phyloP scores from a whole-genome alignment of 2,329 filamentous ascomycete species.

The Diaporthe ampelina region DNA sequence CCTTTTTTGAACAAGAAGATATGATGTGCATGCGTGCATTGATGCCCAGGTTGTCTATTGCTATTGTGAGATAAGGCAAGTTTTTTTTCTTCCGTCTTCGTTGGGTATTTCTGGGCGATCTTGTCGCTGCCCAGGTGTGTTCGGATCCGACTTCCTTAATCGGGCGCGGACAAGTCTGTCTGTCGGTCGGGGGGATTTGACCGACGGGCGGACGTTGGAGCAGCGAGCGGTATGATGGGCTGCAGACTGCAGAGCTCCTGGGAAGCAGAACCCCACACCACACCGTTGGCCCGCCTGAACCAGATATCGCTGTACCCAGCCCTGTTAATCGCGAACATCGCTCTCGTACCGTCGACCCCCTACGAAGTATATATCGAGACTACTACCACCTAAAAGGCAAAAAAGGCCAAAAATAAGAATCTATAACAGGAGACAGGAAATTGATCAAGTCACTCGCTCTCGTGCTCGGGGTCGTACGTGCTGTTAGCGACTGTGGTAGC shows the following conservation, averaged over 20 bases:
- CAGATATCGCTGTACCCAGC: not conserved
- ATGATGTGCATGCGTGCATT: not conserved
- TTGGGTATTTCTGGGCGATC: not conserved
- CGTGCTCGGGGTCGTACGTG: not conserved
- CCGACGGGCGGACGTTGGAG: too few species aligned
- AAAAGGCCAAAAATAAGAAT: too few species aligned
- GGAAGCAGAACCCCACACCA: not conserved
- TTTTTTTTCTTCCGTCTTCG: not conserved
- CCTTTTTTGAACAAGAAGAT: too few species aligned
- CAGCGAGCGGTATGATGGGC: not conserved
- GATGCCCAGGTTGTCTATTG: not conserved
- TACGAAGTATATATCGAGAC: too few species aligned
- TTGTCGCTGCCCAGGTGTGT: not conserved
- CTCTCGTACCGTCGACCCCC: too few species aligned
- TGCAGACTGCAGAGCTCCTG: too few species aligned
- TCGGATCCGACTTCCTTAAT: not conserved
- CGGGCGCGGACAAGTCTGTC: not conserved
- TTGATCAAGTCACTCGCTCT: not conserved
- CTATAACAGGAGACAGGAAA: too few species aligned
- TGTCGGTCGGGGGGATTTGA: not conserved
- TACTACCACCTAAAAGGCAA: too few species aligned
- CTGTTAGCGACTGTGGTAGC: too few species aligned
- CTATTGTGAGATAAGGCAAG: not conserved
- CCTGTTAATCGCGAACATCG: conserved; percentile 7
- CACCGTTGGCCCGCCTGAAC: not conserved